A percentile compares a stretch with the other conserved stretches of the same genome.
phyloP scores from a whole-genome alignment of 805 yeast genomes.

The Ogataea methanolica region DNA sequence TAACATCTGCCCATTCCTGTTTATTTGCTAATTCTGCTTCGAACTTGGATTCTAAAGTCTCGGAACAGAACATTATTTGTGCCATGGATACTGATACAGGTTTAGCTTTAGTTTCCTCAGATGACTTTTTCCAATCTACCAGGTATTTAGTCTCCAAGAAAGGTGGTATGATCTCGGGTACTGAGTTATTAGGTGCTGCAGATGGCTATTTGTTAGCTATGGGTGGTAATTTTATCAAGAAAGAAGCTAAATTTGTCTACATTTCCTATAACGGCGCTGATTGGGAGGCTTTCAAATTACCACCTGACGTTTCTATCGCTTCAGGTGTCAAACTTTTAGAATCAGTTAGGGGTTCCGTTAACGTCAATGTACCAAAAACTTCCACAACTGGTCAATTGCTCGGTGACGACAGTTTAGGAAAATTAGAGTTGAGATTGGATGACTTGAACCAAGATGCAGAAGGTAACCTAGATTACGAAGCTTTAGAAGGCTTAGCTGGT shows the following conservation, averaged over 20 bases:
- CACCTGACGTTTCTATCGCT: constrained; percentile 10
- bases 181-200: constrained; percentile 31
- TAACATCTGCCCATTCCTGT: constrained; percentile 32
- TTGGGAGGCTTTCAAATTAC: constrained; percentile 34
- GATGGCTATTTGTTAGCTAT: constrained; percentile 33
- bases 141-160: constrained; percentile 26
- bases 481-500: constrained; percentile 41
- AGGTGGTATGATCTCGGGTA: constrained; percentile 29
- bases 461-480: constrained; percentile 42
- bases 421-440: constrained; percentile 5
- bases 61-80: constrained; percentile 37
- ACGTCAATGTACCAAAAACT: constrained; percentile 1
- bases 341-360: constrained; percentile 4
- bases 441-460: constrained; percentile 12
- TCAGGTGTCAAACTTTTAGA: constrained; percentile 8
- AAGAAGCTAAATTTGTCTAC: constrained; percentile 22
- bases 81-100: constrained; percentile 35
- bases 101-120: constrained; percentile 35
- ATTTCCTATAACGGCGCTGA: constrained; percentile 29
- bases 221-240: constrained; percentile 24
- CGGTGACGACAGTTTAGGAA: constrained; percentile 1
- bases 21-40: constrained; percentile 27
- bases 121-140: constrained; percentile 40
- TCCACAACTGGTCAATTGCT: not conserved
- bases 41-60: constrained; percentile 24